Evolutionary conservation across 306 rosid genomes (phyloP).

Genomic region (Pyrus betulifolia): DNA sequence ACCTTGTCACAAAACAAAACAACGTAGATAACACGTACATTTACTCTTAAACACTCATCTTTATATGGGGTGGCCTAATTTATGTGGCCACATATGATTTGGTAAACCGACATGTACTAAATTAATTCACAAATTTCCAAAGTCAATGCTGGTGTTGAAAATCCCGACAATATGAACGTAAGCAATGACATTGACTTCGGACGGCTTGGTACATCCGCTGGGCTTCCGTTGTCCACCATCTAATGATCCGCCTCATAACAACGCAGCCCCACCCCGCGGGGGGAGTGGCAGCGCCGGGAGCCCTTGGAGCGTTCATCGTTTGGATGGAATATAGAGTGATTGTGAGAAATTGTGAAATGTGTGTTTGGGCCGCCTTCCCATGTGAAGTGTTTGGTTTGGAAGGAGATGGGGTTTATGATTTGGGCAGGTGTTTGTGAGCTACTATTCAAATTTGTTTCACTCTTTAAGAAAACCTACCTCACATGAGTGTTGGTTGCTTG

Average conservation of each 20-base stretch:
- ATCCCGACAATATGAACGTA: conserved; percentile 1
- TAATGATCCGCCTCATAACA: background rate
- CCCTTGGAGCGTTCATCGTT: background rate
- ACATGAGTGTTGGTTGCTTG: background rate
- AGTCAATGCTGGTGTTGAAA: background rate
- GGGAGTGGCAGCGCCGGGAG: background rate
- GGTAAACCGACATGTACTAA: background rate
- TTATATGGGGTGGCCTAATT: background rate
- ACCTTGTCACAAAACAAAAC: background rate
- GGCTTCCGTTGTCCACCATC: background rate
- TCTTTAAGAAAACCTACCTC: background rate
- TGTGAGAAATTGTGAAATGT: background rate
- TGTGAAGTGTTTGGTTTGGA: background rate
- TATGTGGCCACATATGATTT: background rate
- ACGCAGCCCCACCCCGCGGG: too few species aligned
- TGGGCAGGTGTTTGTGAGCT: background rate
- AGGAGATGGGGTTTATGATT: background rate
- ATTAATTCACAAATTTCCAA: background rate
- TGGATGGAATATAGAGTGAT: background rate
- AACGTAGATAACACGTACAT: too few species aligned
- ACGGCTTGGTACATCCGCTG: background rate
- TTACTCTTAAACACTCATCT: too few species aligned
- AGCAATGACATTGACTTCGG: background rate
- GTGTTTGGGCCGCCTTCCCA: conserved; percentile 18
- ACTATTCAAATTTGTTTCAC: background rate